Evolutionary conservation across 2,329 filamentous ascomycete genomes (phyloP).

Genomic region (Aulographum hederae): DNA sequence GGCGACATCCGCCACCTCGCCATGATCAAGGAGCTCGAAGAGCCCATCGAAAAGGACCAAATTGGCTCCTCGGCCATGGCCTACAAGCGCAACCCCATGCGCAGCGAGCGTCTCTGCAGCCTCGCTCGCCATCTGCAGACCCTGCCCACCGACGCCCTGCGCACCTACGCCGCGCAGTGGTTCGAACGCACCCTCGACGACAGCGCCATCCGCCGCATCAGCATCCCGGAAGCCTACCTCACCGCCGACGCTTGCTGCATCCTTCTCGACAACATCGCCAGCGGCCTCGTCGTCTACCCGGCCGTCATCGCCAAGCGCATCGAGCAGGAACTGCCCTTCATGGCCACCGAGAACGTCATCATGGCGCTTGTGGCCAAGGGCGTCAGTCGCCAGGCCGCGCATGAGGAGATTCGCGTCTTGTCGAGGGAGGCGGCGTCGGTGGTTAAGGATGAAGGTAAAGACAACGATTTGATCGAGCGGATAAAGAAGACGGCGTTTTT

Average conservation of each 20-base stretch:
- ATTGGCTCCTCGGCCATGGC: slow-evolving; percentile 47
- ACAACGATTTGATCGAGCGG: slow-evolving; percentile 67
- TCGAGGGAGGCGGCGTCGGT: slow-evolving; percentile 55
- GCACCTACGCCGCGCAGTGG: slow-evolving; percentile 57
- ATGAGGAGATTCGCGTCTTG: slow-evolving; percentile 71
- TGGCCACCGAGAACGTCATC: slow-evolving; percentile 55
- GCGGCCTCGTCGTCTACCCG: slow-evolving; percentile 59
- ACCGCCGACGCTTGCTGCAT: slow-evolving; percentile 40
- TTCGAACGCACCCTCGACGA: slow-evolving; percentile 67
- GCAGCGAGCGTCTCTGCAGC: slow-evolving; percentile 41
- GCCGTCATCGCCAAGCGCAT: slow-evolving; percentile 49
- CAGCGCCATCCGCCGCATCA: slow-evolving; percentile 44
- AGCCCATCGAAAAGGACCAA: slow-evolving; percentile 65
- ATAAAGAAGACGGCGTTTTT: slow-evolving; percentile 62
- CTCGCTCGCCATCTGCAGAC: slow-evolving; percentile 37
- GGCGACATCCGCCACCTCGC: slow-evolving; percentile 59
- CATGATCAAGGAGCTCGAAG: slow-evolving; percentile 61
- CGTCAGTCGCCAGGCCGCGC: slow-evolving; percentile 58
- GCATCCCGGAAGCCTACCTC: slow-evolving; percentile 29
- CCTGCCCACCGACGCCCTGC: slow-evolving; percentile 35
- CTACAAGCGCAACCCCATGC: slow-evolving; percentile 45
- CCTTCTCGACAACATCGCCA: slow-evolving; percentile 56
- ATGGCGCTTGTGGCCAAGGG: slow-evolving; percentile 61
- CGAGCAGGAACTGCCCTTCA: slow-evolving; percentile 69
- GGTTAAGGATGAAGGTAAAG: slow-evolving; percentile 53